These are phyloP conservation scores for Trichophyton benhamiae DNA, from an alignment of 2,329 filamentous ascomycete species.

Conservation along the genomic window DNA sequence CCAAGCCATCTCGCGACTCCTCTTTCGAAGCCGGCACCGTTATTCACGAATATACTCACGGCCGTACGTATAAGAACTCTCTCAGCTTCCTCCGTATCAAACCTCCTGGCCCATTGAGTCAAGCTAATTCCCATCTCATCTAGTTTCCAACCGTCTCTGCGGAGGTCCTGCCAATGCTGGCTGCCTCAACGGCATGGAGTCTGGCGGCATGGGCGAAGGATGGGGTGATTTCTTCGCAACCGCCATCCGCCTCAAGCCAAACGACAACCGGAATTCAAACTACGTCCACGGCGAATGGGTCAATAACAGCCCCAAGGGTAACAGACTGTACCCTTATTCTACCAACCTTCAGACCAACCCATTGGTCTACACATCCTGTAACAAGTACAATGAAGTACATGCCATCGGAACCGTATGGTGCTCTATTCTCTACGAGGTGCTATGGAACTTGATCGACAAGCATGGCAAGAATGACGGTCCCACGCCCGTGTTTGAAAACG, in stretches of 20 bases:
- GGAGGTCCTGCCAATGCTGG: constrained; percentile 10
- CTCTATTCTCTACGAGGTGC: constrained; percentile 10
- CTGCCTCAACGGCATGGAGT: constrained; percentile 10
- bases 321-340: constrained; percentile 9
- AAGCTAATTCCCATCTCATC: neutral
- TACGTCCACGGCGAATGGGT: constrained; percentile 11
- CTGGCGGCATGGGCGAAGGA: constrained; percentile 13
- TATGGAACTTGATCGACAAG: constrained; percentile 13
- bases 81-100: neutral
- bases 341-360: constrained; percentile 10
- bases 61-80: constrained; percentile 7
- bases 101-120: too few relatives aligned
- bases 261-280: constrained; percentile 6
- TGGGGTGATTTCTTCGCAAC: constrained; percentile 12
- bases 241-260: constrained; percentile 8
- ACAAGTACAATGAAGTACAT: constrained; percentile 7
- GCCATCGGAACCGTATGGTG: constrained; percentile 10
- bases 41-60: constrained; percentile 13
- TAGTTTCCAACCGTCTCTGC: constrained; percentile 13
- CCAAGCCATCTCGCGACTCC: constrained; percentile 9
- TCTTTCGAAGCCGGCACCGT: constrained; percentile 11
- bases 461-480: constrained; percentile 12
- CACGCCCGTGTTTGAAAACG: constrained; percentile 4
- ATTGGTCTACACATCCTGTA: constrained; percentile 7
- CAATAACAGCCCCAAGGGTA: constrained; percentile 6